These are phyloP conservation scores for Bassia scoparia DNA, from an alignment of 148 eudicot genomes.

Conservation along the genomic window DNA sequence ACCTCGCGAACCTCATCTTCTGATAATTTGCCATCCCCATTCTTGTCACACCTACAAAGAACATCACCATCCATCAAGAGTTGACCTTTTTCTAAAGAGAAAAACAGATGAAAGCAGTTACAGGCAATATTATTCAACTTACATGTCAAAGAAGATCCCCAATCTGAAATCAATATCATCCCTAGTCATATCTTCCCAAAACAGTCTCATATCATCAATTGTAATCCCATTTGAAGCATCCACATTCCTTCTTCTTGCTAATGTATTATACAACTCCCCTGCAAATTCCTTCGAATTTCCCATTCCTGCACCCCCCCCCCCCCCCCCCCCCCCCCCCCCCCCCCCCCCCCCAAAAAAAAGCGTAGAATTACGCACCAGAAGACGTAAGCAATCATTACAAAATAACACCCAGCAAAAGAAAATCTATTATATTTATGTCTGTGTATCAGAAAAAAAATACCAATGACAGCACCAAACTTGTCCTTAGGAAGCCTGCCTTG, in stretches of 20 bases:
- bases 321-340: too few species aligned
- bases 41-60: slow-evolving; percentile 82
- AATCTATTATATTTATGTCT: background rate
- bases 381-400: background rate
- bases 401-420: slow-evolving; percentile 9
- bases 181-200: slow-evolving; percentile 89
- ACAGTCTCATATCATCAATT: slow-evolving; percentile 52
- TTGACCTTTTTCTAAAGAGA: background rate
- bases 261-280: slow-evolving; percentile 63
- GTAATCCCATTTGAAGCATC: slow-evolving; percentile 59
- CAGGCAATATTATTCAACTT: slow-evolving; percentile 26
- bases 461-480: slow-evolving; percentile 75
- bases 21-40: slow-evolving; percentile 88
- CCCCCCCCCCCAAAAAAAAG: slow-evolving; percentile 23
- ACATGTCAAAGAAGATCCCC: slow-evolving; percentile 91
- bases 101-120: slow-evolving; percentile 3
- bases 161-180: slow-evolving; percentile 76
- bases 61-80: slow-evolving; percentile 17
- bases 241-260: slow-evolving; percentile 68
- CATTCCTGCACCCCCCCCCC: slow-evolving; percentile 68
- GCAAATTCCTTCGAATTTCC: slow-evolving; percentile 76
- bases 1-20: slow-evolving; percentile 96
- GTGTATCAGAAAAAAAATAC: slow-evolving; percentile 26
- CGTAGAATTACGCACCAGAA: too few species aligned
- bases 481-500: slow-evolving; percentile 60